A percentile compares a stretch with the other conserved stretches of the same genome.
Evolutionary conservation across 306 rosid genomes (phyloP).

Genomic region (Rubus idaeus): DNA sequence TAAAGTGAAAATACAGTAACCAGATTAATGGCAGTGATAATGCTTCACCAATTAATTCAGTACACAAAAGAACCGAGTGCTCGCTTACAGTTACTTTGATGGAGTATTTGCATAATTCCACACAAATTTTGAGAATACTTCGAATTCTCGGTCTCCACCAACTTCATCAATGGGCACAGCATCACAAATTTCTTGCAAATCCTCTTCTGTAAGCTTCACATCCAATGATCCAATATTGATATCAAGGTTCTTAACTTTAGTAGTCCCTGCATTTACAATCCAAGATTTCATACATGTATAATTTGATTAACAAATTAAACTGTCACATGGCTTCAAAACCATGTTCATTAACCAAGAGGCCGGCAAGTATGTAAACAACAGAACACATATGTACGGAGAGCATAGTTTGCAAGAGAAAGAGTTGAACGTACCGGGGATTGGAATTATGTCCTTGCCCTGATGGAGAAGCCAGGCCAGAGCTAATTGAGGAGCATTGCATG

Average conservation of each 20-base stretch:
- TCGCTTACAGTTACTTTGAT: neutral
- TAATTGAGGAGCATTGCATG: slow-evolving; percentile 60
- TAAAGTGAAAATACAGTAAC: neutral
- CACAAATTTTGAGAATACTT: neutral
- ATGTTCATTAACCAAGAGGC: neutral
- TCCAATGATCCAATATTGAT: slow-evolving; percentile 58
- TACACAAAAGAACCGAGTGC: neutral
- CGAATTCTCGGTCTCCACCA: slow-evolving; percentile 46
- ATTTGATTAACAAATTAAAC: neutral
- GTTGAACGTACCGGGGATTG: slow-evolving; percentile 57
- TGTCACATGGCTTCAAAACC: neutral
- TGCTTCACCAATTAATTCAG: neutral
- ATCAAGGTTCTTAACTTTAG: slow-evolving; percentile 56
- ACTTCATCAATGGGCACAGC: slow-evolving; percentile 53
- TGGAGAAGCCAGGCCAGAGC: slow-evolving; percentile 75
- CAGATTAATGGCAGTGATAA: neutral
- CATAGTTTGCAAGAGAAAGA: no score
- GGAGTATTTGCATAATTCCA: neutral
- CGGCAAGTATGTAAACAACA: no score
- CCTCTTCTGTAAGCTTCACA: slow-evolving; percentile 55
- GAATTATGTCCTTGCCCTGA: slow-evolving; percentile 61
- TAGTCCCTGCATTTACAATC: slow-evolving; percentile 46
- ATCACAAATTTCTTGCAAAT: slow-evolving; percentile 54
- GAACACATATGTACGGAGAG: no score
- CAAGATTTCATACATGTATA: neutral